Conservation (phyloP, 345 rosid species). For the Rhodomyrtus tomentosa region DNA sequence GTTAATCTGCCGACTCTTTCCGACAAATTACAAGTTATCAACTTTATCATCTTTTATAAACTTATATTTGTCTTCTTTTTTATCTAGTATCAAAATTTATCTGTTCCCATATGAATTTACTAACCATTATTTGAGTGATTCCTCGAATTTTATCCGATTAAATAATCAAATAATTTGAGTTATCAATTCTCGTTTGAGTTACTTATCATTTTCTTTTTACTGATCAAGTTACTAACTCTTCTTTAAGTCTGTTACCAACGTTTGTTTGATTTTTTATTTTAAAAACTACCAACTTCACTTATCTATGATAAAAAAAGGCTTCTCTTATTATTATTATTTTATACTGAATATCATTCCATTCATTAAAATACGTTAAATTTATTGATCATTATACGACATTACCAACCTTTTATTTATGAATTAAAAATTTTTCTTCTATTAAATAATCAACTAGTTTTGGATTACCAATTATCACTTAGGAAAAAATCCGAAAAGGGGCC, state of each 20-base stretch:
- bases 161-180: not conserved
- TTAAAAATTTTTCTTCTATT: too few species aligned
- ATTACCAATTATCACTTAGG: too few species aligned
- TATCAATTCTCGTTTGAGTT: not conserved
- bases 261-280: not conserved
- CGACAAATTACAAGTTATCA: not conserved
- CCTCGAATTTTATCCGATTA: not conserved
- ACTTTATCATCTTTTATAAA: not conserved
- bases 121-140: not conserved
- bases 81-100: not conserved
- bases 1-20: not conserved
- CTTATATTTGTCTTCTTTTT: not conserved
- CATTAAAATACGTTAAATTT: too few species aligned
- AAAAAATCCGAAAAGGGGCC: too few species aligned
- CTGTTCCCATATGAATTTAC: not conserved
- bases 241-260: too few species aligned
- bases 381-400: too few species aligned
- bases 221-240: not conserved
- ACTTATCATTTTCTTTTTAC: not conserved
- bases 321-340: too few species aligned
- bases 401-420: too few species aligned
- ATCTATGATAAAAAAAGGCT: too few species aligned
- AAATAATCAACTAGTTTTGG: too few species aligned
- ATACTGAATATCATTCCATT: too few species aligned
- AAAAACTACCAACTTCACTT: too few species aligned